Base-by-base conservation (phyloP, 2,329 filamentous ascomycete genomes). In the Acrocalymma vagum region DNA sequence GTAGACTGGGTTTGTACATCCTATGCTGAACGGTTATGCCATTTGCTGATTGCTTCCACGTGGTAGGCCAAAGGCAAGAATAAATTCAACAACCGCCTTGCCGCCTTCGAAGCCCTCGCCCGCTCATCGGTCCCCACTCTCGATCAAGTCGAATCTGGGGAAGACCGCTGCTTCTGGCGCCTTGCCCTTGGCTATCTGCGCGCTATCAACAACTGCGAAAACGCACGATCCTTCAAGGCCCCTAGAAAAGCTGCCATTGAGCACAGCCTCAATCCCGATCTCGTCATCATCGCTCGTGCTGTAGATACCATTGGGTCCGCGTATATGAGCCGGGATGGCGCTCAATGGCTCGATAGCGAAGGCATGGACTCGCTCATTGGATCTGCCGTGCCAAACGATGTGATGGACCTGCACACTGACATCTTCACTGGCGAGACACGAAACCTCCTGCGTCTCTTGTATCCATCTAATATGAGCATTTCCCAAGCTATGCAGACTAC, bases 341-440 rank as follows among this genome's bases (percentile, higher is more conserved):
- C 36, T 14, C n/a, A 27, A 11, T 39, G 18, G n/a, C 21, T 39
- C 3, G 36, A 39, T 16, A 18, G 31, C 11, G 36, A 20, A 9
- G 36, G 36, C 9, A 39, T 39, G 9, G 36, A 39, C 17, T 39
- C 36, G 6, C n/a, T 40, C 11, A 23, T 40, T 21, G 37, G 37
- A 9, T 40, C 37, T 14, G 37, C 29, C 11, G 15, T 33, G 16
- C 37, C 37, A 4, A 40, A 40, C 24, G 29, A 40, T 16, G 17
- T 33, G 11, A 40, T 40, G 29, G 37, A 33, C 10, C 17, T 40
- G 10, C 37, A 40, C 15, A 40, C 37, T 3, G 37, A 40, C 17
- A 28, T 40, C n/a, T 40, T 33, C 23, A 33, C 29, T 7, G 29
- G 29, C 3, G 37, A 40, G 17, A 40, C 37, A 5, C 13, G 29